These are phyloP conservation scores for Takakia lepidozioides DNA, from an alignment of 225 moss, liverwort and hornwort genomes.

Conservation along the genomic window DNA sequence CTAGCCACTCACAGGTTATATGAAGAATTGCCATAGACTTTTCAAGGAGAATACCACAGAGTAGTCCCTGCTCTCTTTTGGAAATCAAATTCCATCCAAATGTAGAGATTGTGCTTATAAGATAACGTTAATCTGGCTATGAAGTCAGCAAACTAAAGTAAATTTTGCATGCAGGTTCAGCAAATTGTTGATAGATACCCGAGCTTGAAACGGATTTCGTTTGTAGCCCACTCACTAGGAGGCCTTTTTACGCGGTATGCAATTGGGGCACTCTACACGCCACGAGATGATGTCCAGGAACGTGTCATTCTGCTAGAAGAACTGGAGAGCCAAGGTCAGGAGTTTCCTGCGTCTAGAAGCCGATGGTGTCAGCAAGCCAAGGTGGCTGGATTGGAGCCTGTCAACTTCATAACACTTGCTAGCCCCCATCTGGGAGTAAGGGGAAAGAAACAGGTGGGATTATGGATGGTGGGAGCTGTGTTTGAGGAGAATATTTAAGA, in stretches of 20 bases:
- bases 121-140: not conserved
- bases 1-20: no score
- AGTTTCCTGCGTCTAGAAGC: constrained; percentile 19
- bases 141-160: not conserved
- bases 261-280: constrained; percentile 52
- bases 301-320: constrained; percentile 31
- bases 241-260: constrained; percentile 85
- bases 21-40: no score
- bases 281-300: constrained; percentile 19
- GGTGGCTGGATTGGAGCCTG: constrained; percentile 77
- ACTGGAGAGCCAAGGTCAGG: constrained; percentile 32
- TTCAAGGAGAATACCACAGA: no score
- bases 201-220: constrained; percentile 76
- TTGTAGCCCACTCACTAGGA: constrained; percentile 88
- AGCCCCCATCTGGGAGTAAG: constrained; percentile 96
- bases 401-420: constrained; percentile 79
- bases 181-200: constrained; percentile 65
- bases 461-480: no score
- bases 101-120: not conserved
- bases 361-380: constrained; percentile 31
- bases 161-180: constrained; percentile 27
- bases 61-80: no score
- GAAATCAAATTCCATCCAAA: not conserved
- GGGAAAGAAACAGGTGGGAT: constrained; percentile 84
- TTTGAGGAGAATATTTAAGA: no score